phyloP scores from a whole-genome alignment of 441 rosid genomes.

The Aquilaria agallochum region DNA sequence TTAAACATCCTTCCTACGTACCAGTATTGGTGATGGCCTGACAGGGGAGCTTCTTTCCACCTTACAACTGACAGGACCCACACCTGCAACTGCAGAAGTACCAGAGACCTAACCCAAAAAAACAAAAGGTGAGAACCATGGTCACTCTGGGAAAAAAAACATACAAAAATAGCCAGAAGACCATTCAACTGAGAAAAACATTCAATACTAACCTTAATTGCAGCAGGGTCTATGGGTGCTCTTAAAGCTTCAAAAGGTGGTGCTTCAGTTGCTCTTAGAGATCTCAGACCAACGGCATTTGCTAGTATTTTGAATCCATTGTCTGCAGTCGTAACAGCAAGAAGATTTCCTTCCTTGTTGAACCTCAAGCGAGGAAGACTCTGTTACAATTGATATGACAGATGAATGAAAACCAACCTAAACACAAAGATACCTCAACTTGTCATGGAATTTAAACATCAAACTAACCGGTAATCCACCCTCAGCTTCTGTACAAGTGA shows the following conservation, averaged over 20 bases:
- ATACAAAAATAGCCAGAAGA: slow-evolving; percentile 14
- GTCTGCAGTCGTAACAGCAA: slow-evolving; percentile 78
- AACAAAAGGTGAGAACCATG: slow-evolving; percentile 12
- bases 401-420: slow-evolving; percentile 15
- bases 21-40: slow-evolving; percentile 66
- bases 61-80: slow-evolving; percentile 61
- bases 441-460: slow-evolving; percentile 11
- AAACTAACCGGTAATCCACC: slow-evolving; percentile 87
- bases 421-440: slow-evolving; percentile 12
- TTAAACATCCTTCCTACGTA: slow-evolving; percentile 27
- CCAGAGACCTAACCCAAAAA: slow-evolving; percentile 49
- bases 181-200: slow-evolving; percentile 14
- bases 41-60: slow-evolving; percentile 87
- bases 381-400: slow-evolving; percentile 36
- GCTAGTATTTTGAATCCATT: slow-evolving; percentile 89
- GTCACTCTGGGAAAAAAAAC: slow-evolving; percentile 6
- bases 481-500: slow-evolving; percentile 67
- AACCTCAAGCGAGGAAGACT: slow-evolving; percentile 73
- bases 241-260: slow-evolving; percentile 60
- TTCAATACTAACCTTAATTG: slow-evolving; percentile 36
- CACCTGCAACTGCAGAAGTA: slow-evolving; percentile 43
- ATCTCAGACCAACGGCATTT: slow-evolving; percentile 60
- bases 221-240: slow-evolving; percentile 54
- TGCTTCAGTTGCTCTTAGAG: slow-evolving; percentile 48
- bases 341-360: slow-evolving; percentile 86